A percentile compares a stretch with the other conserved stretches of the same genome.
Evolutionary conservation across 2,329 filamentous ascomycete genomes (phyloP).

Genomic region (Penicillium sp.): DNA sequence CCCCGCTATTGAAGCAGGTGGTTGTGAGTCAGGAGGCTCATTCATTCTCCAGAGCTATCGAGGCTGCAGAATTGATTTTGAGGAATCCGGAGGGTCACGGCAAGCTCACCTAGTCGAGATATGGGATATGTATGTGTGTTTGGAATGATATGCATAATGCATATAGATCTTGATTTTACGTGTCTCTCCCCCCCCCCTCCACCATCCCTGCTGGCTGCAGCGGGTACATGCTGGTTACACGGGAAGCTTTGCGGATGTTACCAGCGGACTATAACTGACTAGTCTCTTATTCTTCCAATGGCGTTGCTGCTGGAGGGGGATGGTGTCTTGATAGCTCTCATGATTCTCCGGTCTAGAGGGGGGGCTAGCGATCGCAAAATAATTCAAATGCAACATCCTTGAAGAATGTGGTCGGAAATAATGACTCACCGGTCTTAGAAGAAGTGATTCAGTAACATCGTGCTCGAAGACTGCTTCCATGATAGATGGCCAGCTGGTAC

Average conservation of each 20-base stretch:
- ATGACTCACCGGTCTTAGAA: not conserved
- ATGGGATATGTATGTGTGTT: not conserved
- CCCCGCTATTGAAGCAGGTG: conserved; percentile 8
- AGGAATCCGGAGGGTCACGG: not conserved
- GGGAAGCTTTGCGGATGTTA: conserved; percentile 9
- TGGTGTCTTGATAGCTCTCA: conserved; percentile 3
- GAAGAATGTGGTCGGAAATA: not conserved
- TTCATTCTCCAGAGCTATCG: not conserved
- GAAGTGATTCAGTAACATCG: not conserved
- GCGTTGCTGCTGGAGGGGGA: not conserved
- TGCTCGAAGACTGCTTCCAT: not conserved
- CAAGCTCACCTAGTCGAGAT: not conserved
- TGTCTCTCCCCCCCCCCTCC: not conserved
- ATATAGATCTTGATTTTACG: conserved; percentile 10
- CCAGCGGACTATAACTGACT: conserved; percentile 9
- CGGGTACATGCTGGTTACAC: conserved; percentile 9
- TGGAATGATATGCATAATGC: not conserved
- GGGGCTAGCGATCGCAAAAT: not conserved
- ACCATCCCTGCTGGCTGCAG: conserved; percentile 7
- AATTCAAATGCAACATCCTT: not conserved
- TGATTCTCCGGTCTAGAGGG: not conserved
- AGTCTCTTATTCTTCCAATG: conserved; percentile 3
- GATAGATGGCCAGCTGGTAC: not conserved
- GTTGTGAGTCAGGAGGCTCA: conserved; percentile 22
- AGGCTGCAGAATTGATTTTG: conserved; percentile 5